Base-by-base conservation (phyloP, 2,329 filamentous ascomycete genomes). In the Zasmidium angulare region DNA sequence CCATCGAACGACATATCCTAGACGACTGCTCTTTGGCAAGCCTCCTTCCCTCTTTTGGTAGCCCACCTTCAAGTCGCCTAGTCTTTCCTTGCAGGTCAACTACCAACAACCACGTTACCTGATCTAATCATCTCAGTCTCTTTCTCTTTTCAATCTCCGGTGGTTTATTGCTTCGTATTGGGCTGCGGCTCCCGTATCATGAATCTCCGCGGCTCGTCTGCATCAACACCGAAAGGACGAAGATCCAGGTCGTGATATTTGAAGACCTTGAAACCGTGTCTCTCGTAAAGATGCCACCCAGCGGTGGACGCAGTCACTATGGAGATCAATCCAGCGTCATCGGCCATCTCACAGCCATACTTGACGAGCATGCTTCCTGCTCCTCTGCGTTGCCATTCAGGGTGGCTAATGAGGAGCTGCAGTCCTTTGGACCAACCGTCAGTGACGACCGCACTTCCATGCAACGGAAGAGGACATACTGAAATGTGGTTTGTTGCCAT, bases 261-360 rank as follows among this genome's bases (percentile, higher is more conserved):
- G 49, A 67, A 56, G 10, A 66, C 50, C 46, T 61, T 55, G 56
- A 73, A 77, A 59, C 69, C 72, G 63, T 68, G 73, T 58, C 66
- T 69, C 63, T 72, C 68, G 61, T 79, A 79, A 10, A 78, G 56
- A 2, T 62, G 60, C 58, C 68, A 59, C 2, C 70, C 76, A 14
- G 58, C 56, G 22, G 63, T 55, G 1, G 71, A 74, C 9, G 74
- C 69, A 58, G 72, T 72, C 46, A 79, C 51, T 62, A 75, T 76
- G 7, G 60, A 63, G 4, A 69, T 63, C 50, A 76, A 51, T 0
- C 72, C 73, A 21, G 69, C 68, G 31, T 68, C 58, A 59, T 79
- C 77, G 20, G 76, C 78, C 43, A 72, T 70, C 7, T 72, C 61
- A 14, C 75, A 48, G 2, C 75, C 77, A 71, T 72, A 75, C 19